Evolutionary conservation across 176 grass and related monocot genomes (phyloP), one percentile per base, ranked within the genome.

Genomic region (Ampelocalamus luodianensis): DNA sequence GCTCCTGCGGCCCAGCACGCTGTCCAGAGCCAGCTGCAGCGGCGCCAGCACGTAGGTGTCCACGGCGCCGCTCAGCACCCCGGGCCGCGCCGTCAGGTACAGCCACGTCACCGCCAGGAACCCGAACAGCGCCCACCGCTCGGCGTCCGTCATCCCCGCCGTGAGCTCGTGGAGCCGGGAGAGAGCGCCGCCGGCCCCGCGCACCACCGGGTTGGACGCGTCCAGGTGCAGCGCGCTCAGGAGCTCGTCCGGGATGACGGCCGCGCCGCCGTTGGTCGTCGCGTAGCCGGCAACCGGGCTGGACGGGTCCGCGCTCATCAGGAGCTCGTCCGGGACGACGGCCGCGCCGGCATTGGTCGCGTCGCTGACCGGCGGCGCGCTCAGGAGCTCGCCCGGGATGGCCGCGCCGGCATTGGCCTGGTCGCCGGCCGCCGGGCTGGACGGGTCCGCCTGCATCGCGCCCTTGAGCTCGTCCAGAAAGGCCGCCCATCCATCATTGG

Each of bases 71-170:
- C 85, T 46, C 64, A 98, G 84, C 71, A 98, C 96, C 9, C 96
- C 96, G 0, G 96, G 96, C 18, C 96, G 92, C 2, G 91, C 93
- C 1, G 96, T 98, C 88, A 98, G 83, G 93, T 98, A 98, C 60
- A 87, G 39, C 93, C 91, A 98, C 79, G 74, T 74, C 75, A 82
- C 62, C 34, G 56, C 87, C 40, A 80, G 27, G 62, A 98, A 39
- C 43, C 56, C 79, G 15, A 87, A 0, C 45, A 88, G 64, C 51
- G 87, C 96, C 91, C 89, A 90, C 56, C 88, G 87, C 87, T 95
- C 67, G 26, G 79, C 18, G 15, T 89, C 96, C 18, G 88, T 58
- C 8, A 98, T 56, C 14, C 80, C 85, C 8, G 89, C 44, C n/a
- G 76, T 85, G 40, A 88, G 70, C 61, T 37, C 74, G 23, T 88